phyloP scores from a whole-genome alignment of 768 basidiomycete species.

The Leucocoprinus sp. region DNA sequence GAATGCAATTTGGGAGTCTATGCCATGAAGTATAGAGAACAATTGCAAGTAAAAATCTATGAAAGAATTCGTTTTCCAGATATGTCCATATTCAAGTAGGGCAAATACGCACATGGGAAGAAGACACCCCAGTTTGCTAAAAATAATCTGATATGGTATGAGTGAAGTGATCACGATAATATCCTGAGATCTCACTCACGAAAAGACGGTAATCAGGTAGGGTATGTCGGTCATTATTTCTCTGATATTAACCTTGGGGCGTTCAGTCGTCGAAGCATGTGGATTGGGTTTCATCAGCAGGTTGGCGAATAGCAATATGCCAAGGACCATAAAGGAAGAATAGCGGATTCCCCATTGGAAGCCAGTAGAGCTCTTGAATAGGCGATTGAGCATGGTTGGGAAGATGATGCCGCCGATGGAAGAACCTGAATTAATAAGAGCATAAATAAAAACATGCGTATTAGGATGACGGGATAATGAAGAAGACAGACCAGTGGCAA shows the following conservation, averaged over 20 bases:
- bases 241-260: conserved; percentile 20
- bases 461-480: background rate
- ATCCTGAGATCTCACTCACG: conserved; percentile 17
- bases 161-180: background rate
- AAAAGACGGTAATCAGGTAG: conserved; percentile 35
- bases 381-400: conserved; percentile 43
- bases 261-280: conserved; percentile 18
- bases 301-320: conserved; percentile 35
- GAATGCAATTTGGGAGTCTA: conserved; percentile 30
- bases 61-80: background rate
- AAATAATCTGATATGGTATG: conserved; percentile 25
- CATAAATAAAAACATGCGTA: too few relatives aligned
- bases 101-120: conserved; percentile 35
- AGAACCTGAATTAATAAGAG: too few relatives aligned
- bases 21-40: conserved; percentile 32
- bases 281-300: conserved; percentile 34
- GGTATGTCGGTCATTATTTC: conserved; percentile 32
- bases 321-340: conserved; percentile 37
- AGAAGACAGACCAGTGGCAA: conserved; percentile 33
- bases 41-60: conserved; percentile 47
- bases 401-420: conserved; percentile 44
- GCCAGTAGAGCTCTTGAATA: conserved; percentile 29
- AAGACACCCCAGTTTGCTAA: conserved; percentile 45
- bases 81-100: background rate
- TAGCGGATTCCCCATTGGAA: conserved; percentile 39